A percentile compares a stretch with the other conserved stretches of the same genome.
phyloP scores from a whole-genome alignment of 257 asterid species.

The Solanum chmielewskii region DNA sequence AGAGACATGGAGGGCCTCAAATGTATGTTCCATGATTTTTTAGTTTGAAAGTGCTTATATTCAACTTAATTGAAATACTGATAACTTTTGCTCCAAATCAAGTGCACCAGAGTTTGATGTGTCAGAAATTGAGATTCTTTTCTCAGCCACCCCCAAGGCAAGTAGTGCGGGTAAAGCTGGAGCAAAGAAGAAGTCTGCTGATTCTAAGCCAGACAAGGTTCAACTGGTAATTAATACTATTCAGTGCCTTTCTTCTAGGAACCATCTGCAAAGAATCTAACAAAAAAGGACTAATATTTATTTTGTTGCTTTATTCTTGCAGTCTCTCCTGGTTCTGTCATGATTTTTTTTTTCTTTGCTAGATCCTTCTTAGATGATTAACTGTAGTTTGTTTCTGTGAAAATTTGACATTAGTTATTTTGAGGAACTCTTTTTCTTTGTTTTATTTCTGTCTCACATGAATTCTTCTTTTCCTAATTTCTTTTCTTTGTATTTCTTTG shows the following conservation, averaged over 20 bases:
- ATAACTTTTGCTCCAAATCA: slow-evolving; percentile 11
- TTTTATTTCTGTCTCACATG: not conserved
- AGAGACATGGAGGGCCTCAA: slow-evolving; percentile 80
- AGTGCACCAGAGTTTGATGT: slow-evolving; percentile 97
- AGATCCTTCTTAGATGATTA: not conserved
- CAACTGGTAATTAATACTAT: slow-evolving; percentile 59
- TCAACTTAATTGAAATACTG: slow-evolving; percentile 5
- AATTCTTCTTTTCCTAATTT: not conserved
- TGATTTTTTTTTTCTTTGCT: not conserved
- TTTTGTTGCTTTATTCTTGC: not conserved
- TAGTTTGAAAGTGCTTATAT: not conserved
- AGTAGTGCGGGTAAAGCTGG: slow-evolving; percentile 64
- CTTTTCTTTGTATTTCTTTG: slow-evolving; percentile 1
- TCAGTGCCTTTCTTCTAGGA: not conserved
- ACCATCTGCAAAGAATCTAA: not conserved
- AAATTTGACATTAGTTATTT: not conserved
- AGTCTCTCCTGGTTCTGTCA: not conserved
- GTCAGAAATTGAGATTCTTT: slow-evolving; percentile 81
- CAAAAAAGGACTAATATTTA: not conserved
- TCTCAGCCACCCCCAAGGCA: slow-evolving; percentile 90
- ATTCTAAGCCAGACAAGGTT: slow-evolving; percentile 78
- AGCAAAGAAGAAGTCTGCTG: slow-evolving; percentile 69
- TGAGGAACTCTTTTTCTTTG: not conserved
- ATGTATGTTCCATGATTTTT: slow-evolving; percentile 28
- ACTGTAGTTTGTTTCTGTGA: not conserved